Evolutionary conservation across 2,329 filamentous ascomycete species (phyloP).

Genomic region (Aspergillus neotritici): DNA sequence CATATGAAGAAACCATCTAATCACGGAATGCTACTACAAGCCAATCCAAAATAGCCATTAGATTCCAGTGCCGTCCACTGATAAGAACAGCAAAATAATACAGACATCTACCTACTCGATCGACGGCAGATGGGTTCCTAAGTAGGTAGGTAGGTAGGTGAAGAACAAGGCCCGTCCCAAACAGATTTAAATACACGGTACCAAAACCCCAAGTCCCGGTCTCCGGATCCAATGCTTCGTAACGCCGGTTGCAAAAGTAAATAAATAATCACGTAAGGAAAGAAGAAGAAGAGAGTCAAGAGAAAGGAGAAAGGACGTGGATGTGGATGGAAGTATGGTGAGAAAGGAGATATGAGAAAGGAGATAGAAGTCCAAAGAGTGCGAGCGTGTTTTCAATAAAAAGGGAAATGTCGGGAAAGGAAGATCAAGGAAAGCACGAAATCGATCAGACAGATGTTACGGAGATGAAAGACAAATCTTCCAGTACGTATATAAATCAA

Average conservation of each 20-base stretch:
- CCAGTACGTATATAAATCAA: conserved; percentile 8
- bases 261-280: conserved; percentile 11
- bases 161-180: conserved; percentile 9
- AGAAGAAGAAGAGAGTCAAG: conserved; percentile 12
- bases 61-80: too few relatives aligned
- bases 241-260: conserved; percentile 27
- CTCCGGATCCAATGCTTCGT: conserved; percentile 30
- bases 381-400: background rate
- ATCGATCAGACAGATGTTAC: conserved; percentile 18
- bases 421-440: conserved; percentile 11
- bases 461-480: conserved; percentile 1
- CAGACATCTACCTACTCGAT: too few relatives aligned
- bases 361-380: conserved; percentile 7
- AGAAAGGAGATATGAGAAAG: conserved; percentile 5
- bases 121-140: too few relatives aligned
- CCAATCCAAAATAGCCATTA: too few relatives aligned
- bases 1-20: too few relatives aligned
- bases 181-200: conserved; percentile 15
- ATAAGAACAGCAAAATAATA: too few relatives aligned
- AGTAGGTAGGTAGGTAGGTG: background rate
- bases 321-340: conserved; percentile 1
- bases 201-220: conserved; percentile 26
- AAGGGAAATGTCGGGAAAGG: conserved; percentile 6
- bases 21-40: too few relatives aligned
- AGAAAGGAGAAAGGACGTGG: conserved; percentile 13